Evolutionary conservation across 495 filamentous ascomycete genomes (phyloP), one percentile per base, ranked within the genome.

Genomic region (Cercophora scortea): DNA sequence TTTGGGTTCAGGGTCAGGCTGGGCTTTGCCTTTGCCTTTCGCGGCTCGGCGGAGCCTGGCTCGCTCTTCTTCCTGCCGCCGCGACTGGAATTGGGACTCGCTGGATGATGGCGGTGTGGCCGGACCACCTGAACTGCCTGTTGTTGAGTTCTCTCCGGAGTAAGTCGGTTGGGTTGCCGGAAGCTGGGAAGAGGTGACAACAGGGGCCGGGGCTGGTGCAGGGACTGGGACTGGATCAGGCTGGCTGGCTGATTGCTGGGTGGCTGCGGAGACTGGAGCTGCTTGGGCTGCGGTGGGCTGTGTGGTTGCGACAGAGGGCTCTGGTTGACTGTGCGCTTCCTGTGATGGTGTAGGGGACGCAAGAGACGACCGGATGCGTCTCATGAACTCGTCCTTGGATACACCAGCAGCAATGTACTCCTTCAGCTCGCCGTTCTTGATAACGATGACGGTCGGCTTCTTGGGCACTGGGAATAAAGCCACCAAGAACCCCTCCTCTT

Each of bases 401-500:
- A 79, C 71, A 4, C 81, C 80, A 16, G 79, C 65, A 48, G 72
- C 68, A n/a, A 88, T 71, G 55, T 87, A 86, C 61, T 87, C 83
- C 51, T 81, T 78, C 16, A 86, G 60, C 52, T 78, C 73, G 16
- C 76, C 82, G 66, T 82, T 77, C 56, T 78, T 76, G 51, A 96
- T 90, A 6, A 95, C 67, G 10, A 96, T 76, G 1, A 94, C 65
- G 6, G 87, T 83, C 0, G 92, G 93, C 42, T 82, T 82, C 47
- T 79, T 80, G 2, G 78, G 72, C 8, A 95, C 67, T 0, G 88
- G 87, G 59, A 85, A 95, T 61, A 95, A 84, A 4, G 88, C 87
- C 5, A 84, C 76, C 6, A 97, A 72, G 57, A 86, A 93, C 3
- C 79, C 80, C 12, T 89, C 89, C 70, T 96, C 92, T 51, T 83